Conservation (phyloP, 2,329 filamentous ascomycete species). For the Colletotrichum sp. region DNA sequence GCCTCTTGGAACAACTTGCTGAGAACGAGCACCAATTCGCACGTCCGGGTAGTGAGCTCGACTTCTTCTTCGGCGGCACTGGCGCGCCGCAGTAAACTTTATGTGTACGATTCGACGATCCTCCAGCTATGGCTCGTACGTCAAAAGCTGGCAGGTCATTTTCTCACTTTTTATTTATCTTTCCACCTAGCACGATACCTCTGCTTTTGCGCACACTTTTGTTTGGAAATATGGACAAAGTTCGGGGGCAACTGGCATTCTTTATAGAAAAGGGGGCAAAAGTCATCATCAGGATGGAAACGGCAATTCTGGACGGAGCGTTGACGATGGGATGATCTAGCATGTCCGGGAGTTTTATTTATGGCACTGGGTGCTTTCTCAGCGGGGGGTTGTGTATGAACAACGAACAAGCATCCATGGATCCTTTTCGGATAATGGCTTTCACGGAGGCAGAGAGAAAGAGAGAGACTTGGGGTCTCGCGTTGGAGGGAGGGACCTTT, state of each 20-base stretch:
- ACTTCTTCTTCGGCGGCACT: slow-evolving; percentile 68
- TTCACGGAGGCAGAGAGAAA: neutral
- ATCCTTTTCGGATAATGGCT: neutral
- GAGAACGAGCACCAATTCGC: slow-evolving; percentile 73
- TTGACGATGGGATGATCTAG: slow-evolving; percentile 15
- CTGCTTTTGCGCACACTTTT: neutral
- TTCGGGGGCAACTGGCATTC: neutral
- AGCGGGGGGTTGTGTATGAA: neutral
- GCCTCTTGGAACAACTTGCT: slow-evolving; percentile 79
- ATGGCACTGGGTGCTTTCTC: neutral
- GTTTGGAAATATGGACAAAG: neutral
- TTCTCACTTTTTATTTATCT: neutral
- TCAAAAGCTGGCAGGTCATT: neutral
- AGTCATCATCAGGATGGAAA: neutral
- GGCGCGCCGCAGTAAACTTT: slow-evolving; percentile 17
- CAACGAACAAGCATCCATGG: neutral
- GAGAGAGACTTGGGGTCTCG: neutral
- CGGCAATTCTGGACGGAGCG: neutral
- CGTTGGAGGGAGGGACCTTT: neutral
- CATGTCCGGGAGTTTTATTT: slow-evolving; percentile 10
- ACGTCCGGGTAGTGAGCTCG: slow-evolving; percentile 73
- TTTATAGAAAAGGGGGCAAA: slow-evolving; percentile 1
- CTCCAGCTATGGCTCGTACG: neutral
- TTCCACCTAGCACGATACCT: neutral
- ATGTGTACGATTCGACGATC: neutral